phyloP scores from a whole-genome alignment of 2,329 filamentous ascomycete species.

The Apiospora marii region DNA sequence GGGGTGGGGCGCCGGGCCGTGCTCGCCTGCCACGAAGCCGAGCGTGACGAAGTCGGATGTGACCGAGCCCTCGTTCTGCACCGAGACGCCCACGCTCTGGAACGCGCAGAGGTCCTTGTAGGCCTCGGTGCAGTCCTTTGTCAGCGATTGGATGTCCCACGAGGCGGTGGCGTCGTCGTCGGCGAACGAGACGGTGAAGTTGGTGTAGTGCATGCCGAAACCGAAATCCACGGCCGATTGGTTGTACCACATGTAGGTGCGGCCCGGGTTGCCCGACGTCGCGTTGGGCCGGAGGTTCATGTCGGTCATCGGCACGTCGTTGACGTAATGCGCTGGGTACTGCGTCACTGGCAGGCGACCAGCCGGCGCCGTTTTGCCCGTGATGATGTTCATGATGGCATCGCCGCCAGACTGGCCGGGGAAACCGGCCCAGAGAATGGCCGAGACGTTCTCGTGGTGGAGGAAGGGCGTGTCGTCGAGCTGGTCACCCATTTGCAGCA shows the following conservation, averaged over 20 bases:
- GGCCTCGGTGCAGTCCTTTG: slow-evolving; percentile 38
- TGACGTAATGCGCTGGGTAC: slow-evolving; percentile 55
- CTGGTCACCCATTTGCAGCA: slow-evolving; percentile 59
- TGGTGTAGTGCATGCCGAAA: slow-evolving; percentile 57
- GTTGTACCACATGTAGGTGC: slow-evolving; percentile 60
- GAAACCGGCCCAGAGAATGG: slow-evolving; percentile 59
- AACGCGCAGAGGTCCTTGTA: slow-evolving; percentile 50
- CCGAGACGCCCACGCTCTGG: slow-evolving; percentile 44
- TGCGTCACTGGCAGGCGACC: slow-evolving; percentile 57
- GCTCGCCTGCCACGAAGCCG: slow-evolving; percentile 49
- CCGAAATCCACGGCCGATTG: slow-evolving; percentile 53
- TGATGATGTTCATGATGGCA: slow-evolving; percentile 57
- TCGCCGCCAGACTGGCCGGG: slow-evolving; percentile 60
- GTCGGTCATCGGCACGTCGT: slow-evolving; percentile 55
- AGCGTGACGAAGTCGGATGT: slow-evolving; percentile 55
- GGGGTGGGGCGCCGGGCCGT: slow-evolving; percentile 52
- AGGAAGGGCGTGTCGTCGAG: slow-evolving; percentile 54
- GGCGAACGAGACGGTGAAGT: slow-evolving; percentile 41
- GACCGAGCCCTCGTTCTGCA: slow-evolving; percentile 49
- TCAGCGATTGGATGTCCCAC: slow-evolving; percentile 45
- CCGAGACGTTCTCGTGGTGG: slow-evolving; percentile 52
- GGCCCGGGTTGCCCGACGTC: slow-evolving; percentile 47
- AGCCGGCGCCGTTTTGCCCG: slow-evolving; percentile 52
- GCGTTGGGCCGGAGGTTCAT: slow-evolving; percentile 55
- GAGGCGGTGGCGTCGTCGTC: background rate